A percentile compares a stretch with the other conserved stretches of the same genome.
These are phyloP conservation scores for Aspergillus sp. DNA, from an alignment of 2,329 filamentous ascomycete genomes.

Conservation along the genomic window DNA sequence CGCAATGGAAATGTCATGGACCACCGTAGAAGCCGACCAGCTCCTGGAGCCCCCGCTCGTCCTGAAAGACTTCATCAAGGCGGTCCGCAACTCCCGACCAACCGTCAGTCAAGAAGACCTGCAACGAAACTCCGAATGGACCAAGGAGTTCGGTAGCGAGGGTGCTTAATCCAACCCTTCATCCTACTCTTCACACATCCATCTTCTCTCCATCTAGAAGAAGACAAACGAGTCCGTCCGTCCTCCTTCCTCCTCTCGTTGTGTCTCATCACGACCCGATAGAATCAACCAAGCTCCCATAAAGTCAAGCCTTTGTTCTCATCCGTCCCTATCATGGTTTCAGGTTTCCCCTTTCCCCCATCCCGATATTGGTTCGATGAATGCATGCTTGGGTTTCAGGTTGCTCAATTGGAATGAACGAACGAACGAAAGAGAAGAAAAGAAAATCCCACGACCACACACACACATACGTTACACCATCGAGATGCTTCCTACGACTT, in stretches of 20 bases:
- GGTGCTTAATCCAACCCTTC: slow-evolving; percentile 55
- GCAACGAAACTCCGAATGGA: slow-evolving; percentile 85
- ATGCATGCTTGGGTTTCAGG: too few species aligned
- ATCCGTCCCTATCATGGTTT: not conserved
- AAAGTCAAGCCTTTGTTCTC: not conserved
- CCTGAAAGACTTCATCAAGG: slow-evolving; percentile 90
- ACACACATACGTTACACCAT: too few species aligned
- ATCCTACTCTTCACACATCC: too few species aligned
- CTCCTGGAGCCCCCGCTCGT: slow-evolving; percentile 83
- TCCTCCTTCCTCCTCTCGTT: too few species aligned
- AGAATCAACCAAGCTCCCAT: slow-evolving; percentile 1
- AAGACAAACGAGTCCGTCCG: too few species aligned
- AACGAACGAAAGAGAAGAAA: too few species aligned
- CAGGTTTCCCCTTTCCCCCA: too few species aligned
- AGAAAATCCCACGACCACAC: too few species aligned
- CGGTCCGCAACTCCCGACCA: slow-evolving; percentile 82
- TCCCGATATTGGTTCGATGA: too few species aligned
- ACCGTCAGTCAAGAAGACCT: slow-evolving; percentile 90
- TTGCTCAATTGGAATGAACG: too few species aligned
- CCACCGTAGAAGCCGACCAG: slow-evolving; percentile 78
- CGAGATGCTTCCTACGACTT: not conserved
- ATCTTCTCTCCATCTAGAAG: not conserved
- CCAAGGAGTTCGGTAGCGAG: slow-evolving; percentile 91
- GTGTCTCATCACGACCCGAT: not conserved
- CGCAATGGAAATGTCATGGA: slow-evolving; percentile 92